Evolutionary conservation across 2,329 filamentous ascomycete species (phyloP).

Genomic region (Phialocephala subalpina): DNA sequence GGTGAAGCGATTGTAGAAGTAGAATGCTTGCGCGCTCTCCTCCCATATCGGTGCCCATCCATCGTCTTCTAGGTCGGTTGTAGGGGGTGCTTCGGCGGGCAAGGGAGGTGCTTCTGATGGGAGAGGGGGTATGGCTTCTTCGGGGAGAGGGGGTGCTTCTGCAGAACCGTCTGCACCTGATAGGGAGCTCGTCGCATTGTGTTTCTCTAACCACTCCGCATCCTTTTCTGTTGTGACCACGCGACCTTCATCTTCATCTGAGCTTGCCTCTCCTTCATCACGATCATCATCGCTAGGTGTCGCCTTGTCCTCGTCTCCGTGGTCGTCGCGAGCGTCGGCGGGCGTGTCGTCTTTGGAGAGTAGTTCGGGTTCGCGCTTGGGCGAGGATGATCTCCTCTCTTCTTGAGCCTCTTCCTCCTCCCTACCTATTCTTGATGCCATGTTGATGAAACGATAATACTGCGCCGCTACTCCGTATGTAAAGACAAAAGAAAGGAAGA

Average conservation of each 20-base stretch:
- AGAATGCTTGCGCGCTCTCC: constrained; percentile 70
- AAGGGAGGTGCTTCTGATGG: constrained; percentile 52
- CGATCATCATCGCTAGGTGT: constrained; percentile 19
- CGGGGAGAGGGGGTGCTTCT: constrained; percentile 37
- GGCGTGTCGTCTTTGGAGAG: not conserved
- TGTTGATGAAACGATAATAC: constrained; percentile 10
- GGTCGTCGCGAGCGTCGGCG: not conserved
- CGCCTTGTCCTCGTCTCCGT: not conserved
- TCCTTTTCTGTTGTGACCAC: constrained; percentile 14
- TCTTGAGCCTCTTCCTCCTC: constrained; percentile 4
- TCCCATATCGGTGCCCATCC: constrained; percentile 90
- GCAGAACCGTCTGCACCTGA: constrained; percentile 17
- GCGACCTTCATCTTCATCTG: not conserved
- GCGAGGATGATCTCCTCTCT: constrained; percentile 24
- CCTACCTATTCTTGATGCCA: constrained; percentile 23
- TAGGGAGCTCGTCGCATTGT: constrained; percentile 23
- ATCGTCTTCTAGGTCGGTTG: constrained; percentile 64
- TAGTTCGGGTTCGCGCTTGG: not conserved
- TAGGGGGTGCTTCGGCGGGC: constrained; percentile 50
- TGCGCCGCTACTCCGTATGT: constrained; percentile 16
- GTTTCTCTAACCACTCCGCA: constrained; percentile 27
- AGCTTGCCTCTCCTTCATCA: constrained; percentile 22
- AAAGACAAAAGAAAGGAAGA: constrained; percentile 29
- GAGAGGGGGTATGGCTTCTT: constrained; percentile 47
- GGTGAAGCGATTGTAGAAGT: constrained; percentile 86